These are phyloP conservation scores for Cyclotella sp. DNA, from an alignment of 108 stramenopile species.

Conservation along the genomic window DNA sequence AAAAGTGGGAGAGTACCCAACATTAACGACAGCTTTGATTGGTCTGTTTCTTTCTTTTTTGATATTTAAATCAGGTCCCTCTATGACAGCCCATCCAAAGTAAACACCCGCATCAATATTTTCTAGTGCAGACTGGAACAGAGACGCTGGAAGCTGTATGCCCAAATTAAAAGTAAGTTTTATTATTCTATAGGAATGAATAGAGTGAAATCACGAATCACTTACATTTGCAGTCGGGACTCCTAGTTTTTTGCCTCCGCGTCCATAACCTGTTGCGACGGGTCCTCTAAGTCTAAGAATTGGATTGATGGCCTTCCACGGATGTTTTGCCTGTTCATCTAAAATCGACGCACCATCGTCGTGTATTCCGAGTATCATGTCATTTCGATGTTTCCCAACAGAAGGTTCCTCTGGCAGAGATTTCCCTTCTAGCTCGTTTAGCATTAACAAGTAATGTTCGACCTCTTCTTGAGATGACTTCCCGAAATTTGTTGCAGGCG, in stretches of 20 bases:
- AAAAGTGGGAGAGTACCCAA: conserved; percentile 93
- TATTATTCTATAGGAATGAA: not conserved
- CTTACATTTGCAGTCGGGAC: conserved; percentile 89
- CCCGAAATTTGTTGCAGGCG: conserved; percentile 25
- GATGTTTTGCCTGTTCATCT: not conserved
- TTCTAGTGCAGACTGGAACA: conserved; percentile 79
- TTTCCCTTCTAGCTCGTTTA: conserved; percentile 26
- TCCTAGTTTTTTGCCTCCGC: conserved; percentile 90
- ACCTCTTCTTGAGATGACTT: conserved; percentile 43
- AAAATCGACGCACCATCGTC: not conserved
- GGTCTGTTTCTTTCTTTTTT: conserved; percentile 39
- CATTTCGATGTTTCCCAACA: not conserved
- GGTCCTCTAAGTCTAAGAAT: conserved; percentile 65
- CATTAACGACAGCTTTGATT: conserved; percentile 87
- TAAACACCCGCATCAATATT: conserved; percentile 81
- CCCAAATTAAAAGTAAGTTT: too few relatives aligned
- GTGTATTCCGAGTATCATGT: not conserved
- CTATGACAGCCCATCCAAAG: conserved; percentile 83
- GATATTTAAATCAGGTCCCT: conserved; percentile 17
- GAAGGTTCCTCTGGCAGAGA: not conserved
- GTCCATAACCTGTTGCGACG: conserved; percentile 84
- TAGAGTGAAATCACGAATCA: not conserved
- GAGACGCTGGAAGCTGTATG: conserved; percentile 63
- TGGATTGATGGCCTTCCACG: conserved; percentile 54
- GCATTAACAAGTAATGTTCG: conserved; percentile 39